A percentile compares a stretch with the other conserved stretches of the same genome.
phyloP scores from a whole-genome alignment of 225 moss, liverwort and hornwort species.

The Physcomitrium patens region DNA sequence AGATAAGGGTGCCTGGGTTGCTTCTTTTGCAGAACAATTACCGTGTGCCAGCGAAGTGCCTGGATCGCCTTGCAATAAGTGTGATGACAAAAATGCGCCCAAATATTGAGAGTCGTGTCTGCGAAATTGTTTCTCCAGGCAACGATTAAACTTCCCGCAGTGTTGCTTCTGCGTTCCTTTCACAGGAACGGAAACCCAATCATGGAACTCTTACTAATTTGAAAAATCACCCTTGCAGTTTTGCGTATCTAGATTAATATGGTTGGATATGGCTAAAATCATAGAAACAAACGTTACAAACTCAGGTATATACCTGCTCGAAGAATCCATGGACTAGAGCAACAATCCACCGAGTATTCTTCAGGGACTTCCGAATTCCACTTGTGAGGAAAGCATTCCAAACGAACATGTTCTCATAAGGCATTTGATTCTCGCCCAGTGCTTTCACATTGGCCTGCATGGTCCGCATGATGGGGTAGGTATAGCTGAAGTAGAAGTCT shows the following conservation, averaged over 20 bases:
- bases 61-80: slow-evolving; percentile 85
- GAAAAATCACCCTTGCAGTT: neutral
- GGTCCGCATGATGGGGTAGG: slow-evolving; percentile 89
- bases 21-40: slow-evolving; percentile 31
- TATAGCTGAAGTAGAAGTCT: slow-evolving; percentile 98
- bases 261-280: neutral
- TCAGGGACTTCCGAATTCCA: slow-evolving; percentile 74
- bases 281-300: neutral
- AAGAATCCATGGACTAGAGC: slow-evolving; percentile 93
- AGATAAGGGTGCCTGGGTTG: neutral
- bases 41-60: slow-evolving; percentile 98
- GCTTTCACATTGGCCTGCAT: slow-evolving; percentile 82
- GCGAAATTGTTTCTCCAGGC: slow-evolving; percentile 24
- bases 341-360: slow-evolving; percentile 79
- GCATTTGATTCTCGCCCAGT: slow-evolving; percentile 60
- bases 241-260: neutral
- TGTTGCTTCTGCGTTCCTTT: neutral
- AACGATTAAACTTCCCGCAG: neutral
- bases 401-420: slow-evolving; percentile 95
- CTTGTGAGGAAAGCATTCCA: slow-evolving; percentile 96
- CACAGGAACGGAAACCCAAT: neutral
- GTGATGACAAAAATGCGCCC: slow-evolving; percentile 94
- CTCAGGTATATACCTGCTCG: slow-evolving; percentile 59
- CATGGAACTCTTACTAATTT: neutral
- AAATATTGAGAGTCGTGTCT: slow-evolving; percentile 84